Base-by-base conservation (phyloP, 2,329 filamentous ascomycete genomes). In the Canariomyces notabilis region DNA sequence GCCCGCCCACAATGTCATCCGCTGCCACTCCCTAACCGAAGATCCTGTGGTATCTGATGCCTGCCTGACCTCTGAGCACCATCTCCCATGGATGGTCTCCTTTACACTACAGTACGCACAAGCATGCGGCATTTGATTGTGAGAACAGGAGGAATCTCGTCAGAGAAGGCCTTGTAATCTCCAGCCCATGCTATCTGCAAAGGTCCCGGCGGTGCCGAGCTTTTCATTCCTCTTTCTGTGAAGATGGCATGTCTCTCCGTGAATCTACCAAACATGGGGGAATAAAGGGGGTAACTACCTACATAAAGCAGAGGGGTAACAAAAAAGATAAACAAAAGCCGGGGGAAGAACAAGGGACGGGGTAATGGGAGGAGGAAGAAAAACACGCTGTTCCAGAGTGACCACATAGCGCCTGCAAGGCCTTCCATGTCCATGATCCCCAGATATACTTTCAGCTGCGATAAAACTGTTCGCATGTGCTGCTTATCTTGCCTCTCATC, bases 261-360 rank as follows among this genome's bases (percentile, higher is more conserved):
- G 42, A 46, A 46, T 39, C 48, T 43, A 50, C 48, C 48, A 31
- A 43, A 39, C 48, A 19, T 21, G 48, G 39, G 43, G 43, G 43
- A 46, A 50, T 39, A 46, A 38, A 35, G 40, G 32, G 16, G 16
- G 15, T 22, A 37, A 36, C n/a, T 37, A 50, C 43, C 48, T 40
- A 37, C 29, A 45, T 18, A 42, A 37, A 21, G 32, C 32, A 39
- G 39, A 12, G 15, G 16, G 20, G 11, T 29, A 29, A 29, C 14
- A 21, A 39, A 39, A 31, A 16, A 9, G n/a, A 11, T 5, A 15
- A 4, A 39, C 8, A 39, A 29, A 31, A 38, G n/a, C n/a, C n/a
- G n/a, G n/a, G n/a, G n/a, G n/a, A n/a, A n/a, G n/a, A n/a, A n/a
- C n/a, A n/a, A n/a, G n/a, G n/a, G n/a, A n/a, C n/a, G n/a, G n/a